Base-by-base conservation (phyloP, 805 yeast genomes). In the Candida awuae region DNA sequence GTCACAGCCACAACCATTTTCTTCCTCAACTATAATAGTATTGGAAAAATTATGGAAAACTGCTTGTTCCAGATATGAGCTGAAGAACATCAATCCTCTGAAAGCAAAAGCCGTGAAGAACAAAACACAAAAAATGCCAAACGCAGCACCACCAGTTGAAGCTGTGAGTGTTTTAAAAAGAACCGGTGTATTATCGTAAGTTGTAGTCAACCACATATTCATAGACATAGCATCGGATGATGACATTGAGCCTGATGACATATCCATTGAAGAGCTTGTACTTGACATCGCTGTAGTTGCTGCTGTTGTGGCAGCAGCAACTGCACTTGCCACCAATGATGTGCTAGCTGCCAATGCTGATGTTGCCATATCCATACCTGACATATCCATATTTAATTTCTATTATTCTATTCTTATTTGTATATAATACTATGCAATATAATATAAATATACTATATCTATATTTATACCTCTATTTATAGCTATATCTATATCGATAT, bases 121-220 rank as follows among this genome's bases (percentile, higher is more conserved):
- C 17, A 83, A 54, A 12, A 78, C 61, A 26, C 76, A 61, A 52
- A 82, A 83, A 13, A 83, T 80, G 18, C 90, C 94, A 56, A 83
- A 83, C 0, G 84, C 87, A 37, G 71, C 69, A 8, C 69, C 86
- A 19, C 71, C 71, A 30, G 60, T 63, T 2, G 62, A 48, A 3
- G 90, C 90, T 10, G 53, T 51, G 34, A 83, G 58, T 0, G 62
- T 59, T 42, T 66, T 59, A 61, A 83, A 83, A 5, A 83, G 51
- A 0, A 83, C 85, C 0, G 90, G 86, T 45, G 75, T 75, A 29
- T 66, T 58, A 3, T 56, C 46, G 57, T 65, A 82, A 2, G 58
- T 51, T 0, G 73, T 59, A 1, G 81, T 74, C 50, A 83, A 59
- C 49, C 65, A 73, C 61, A 66, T 70, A 55, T 73, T 75, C 88